Conservation (phyloP, 1,284 basidiomycete genomes). For the Cryptococcus sp. region DNA sequence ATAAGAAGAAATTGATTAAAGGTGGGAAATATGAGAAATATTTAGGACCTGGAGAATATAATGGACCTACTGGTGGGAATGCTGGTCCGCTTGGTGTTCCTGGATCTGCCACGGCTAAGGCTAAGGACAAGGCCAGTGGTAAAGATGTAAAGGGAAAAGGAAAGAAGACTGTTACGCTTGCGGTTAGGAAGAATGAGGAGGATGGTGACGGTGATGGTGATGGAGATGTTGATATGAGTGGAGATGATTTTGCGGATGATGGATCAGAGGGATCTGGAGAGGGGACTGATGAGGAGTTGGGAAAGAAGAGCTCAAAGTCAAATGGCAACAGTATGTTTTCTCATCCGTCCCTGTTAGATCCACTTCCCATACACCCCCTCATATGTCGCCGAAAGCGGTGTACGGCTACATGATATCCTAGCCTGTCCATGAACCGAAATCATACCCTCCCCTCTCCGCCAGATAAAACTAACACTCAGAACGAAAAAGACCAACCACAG, state of each 20-base stretch:
- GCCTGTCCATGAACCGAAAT: neutral
- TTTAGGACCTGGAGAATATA: no score
- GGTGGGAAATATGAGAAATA: neutral
- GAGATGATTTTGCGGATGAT: conserved; percentile 11
- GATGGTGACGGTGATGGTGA: conserved; percentile 14
- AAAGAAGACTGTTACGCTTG: conserved; percentile 6
- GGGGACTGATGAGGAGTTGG: conserved; percentile 32
- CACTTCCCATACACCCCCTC: no score
- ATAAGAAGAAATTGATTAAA: neutral
- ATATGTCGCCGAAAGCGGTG: no score
- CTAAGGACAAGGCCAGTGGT: conserved; percentile 1
- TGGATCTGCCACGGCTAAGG: no score
- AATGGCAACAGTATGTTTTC: no score
- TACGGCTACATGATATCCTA: neutral
- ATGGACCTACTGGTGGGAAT: no score
- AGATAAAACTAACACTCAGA: conserved; percentile 19
- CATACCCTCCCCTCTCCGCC: neutral
- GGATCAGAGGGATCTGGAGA: conserved; percentile 11
- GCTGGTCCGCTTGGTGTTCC: no score
- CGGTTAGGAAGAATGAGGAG: conserved; percentile 5
- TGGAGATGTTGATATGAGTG: conserved; percentile 14
- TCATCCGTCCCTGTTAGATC: no score
- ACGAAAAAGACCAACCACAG: conserved; percentile 42
- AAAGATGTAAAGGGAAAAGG: no score
- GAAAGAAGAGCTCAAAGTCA: conserved; percentile 4